Percentiles rank a stretch among this genome's conserved stretches.
phyloP scores from a whole-genome alignment of 2,329 filamentous ascomycete genomes.

The Hypoxylon sp. region DNA sequence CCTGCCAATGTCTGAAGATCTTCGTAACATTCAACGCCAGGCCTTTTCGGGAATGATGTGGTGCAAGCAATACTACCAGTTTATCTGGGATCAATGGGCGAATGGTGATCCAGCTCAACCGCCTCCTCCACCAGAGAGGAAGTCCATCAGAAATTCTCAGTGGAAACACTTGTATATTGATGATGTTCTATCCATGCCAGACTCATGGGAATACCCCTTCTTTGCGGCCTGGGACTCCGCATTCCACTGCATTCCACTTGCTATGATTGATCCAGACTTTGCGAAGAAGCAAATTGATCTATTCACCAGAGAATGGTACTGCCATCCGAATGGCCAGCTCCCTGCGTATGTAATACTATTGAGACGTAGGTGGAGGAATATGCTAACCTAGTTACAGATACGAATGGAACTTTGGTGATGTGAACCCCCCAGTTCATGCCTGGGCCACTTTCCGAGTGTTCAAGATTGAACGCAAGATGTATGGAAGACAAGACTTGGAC shows the following conservation, averaged over 20 bases:
- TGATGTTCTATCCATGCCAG: conserved; percentile 96
- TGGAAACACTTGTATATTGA: conserved; percentile 98
- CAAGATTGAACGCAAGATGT: conserved; percentile 98
- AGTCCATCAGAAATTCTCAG: conserved; percentile 84
- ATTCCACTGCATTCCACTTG: conserved; percentile 94
- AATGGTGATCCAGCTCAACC: conserved; percentile 92
- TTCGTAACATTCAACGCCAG: conserved; percentile 94
- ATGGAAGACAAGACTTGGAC: conserved; percentile 93
- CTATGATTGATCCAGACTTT: conserved; percentile 98
- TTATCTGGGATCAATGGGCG: conserved; percentile 98
- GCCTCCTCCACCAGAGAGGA: conserved; percentile 84
- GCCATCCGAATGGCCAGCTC: conserved; percentile 95
- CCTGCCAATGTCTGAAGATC: conserved; percentile 91
- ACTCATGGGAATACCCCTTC: conserved; percentile 99
- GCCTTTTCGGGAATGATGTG: conserved; percentile 98
- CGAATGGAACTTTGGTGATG: conserved; percentile 98
- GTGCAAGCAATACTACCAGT: conserved; percentile 97
- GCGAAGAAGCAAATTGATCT: conserved; percentile 98
- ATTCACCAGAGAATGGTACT: conserved; percentile 98
- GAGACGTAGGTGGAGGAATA: background rate
- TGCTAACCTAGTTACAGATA: conserved; percentile 61
- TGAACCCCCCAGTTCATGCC: conserved; percentile 95
- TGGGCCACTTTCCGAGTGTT: conserved; percentile 97
- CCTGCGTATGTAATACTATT: conserved; percentile 74
- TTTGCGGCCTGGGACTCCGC: conserved; percentile 98